Conservation (phyloP, 2,329 filamentous ascomycete genomes). For the Diplodia mutila region DNA sequence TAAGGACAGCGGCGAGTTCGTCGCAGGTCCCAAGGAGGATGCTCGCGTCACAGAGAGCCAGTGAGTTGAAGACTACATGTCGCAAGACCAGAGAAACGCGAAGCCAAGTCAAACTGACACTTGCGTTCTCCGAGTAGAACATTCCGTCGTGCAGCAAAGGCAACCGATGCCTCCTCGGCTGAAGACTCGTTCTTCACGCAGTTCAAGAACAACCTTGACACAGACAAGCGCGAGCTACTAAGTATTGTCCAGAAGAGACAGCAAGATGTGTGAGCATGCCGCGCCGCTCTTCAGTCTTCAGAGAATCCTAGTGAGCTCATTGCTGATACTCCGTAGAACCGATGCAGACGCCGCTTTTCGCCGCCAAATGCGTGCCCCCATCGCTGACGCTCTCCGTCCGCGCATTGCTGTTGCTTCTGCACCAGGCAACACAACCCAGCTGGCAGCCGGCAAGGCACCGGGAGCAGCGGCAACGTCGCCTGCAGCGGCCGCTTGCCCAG, state of each 20-base stretch:
- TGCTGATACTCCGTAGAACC: neutral
- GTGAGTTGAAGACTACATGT: conserved; percentile 25
- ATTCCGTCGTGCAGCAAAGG: conserved; percentile 28
- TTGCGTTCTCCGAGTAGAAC: conserved; percentile 29
- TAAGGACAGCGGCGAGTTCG: conserved; percentile 14
- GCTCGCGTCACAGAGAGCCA: conserved; percentile 33
- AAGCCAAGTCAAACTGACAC: neutral
- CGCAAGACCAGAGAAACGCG: neutral
- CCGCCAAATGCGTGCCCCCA: neutral
- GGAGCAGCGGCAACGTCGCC: neutral
- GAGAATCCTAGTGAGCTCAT: neutral
- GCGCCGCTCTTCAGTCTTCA: no score
- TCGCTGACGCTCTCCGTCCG: conserved; percentile 5
- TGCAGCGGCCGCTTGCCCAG: neutral
- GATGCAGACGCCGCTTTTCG: neutral
- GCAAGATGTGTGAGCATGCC: conserved; percentile 2
- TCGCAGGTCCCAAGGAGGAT: conserved; percentile 24
- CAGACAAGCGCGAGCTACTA: neutral
- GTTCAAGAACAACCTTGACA: neutral
- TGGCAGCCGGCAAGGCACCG: neutral
- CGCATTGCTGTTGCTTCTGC: neutral
- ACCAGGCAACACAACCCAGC: neutral
- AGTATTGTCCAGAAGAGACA: conserved; percentile 1
- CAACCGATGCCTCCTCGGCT: neutral
- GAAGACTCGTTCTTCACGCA: conserved; percentile 10